Evolutionary conservation across 208 protist genomes (phyloP).

Genomic region (Trypanosoma theileri): DNA sequence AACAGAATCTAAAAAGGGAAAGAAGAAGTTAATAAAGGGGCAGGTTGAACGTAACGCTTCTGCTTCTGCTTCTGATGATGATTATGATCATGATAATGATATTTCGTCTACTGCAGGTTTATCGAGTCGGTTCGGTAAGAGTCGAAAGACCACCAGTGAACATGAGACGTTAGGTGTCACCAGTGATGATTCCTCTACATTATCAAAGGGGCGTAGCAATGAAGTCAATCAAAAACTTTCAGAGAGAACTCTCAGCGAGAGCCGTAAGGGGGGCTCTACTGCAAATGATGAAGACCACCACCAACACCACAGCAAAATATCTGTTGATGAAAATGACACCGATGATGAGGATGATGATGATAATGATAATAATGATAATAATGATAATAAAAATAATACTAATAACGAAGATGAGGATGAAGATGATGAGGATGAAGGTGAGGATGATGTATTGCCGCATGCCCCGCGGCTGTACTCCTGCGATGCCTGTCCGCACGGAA

Average conservation of each 20-base stretch:
- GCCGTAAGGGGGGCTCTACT: neutral
- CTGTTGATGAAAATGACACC: conserved; percentile 1
- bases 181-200: neutral
- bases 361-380: neutral
- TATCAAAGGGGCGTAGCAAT: neutral
- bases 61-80: neutral
- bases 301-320: neutral
- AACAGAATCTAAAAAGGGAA: neutral
- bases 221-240: neutral
- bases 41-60: neutral
- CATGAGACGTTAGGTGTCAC: too few species aligned
- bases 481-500: conserved; percentile 64
- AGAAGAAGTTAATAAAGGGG: neutral
- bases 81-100: neutral
- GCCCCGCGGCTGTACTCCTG: conserved; percentile 55
- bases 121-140: conserved; percentile 7
- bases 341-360: conserved; percentile 20
- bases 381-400: neutral
- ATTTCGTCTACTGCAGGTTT: too few species aligned
- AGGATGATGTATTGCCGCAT: neutral
- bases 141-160: neutral
- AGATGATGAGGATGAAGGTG: conserved; percentile 13
- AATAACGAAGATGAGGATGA: conserved; percentile 11
- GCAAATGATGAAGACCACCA: neutral
- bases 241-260: neutral